These are phyloP conservation scores for Hamamelis virginiana DNA, from an alignment of 164 flowering plant genomes.

Conservation along the genomic window DNA sequence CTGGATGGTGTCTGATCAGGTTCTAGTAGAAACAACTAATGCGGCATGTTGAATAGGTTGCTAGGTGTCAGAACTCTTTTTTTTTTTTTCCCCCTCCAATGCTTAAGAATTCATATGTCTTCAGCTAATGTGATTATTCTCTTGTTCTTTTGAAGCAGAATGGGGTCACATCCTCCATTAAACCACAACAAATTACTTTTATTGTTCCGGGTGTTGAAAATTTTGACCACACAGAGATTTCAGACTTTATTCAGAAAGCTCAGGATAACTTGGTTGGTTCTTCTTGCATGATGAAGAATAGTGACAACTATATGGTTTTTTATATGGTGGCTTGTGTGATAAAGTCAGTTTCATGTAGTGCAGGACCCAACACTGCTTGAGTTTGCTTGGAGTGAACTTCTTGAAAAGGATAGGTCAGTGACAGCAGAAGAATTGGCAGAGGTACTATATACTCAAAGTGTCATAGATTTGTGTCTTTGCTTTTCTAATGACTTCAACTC, in stretches of 20 bases:
- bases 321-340: not conserved
- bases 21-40: conserved; percentile 43
- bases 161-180: conserved; percentile 77
- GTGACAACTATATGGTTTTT: not conserved
- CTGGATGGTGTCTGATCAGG: conserved; percentile 98
- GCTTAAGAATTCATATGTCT: not conserved
- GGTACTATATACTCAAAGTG: conserved; percentile 39
- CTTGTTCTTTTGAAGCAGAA: conserved; percentile 45
- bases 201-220: conserved; percentile 81
- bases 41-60: conserved; percentile 42
- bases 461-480: not conserved
- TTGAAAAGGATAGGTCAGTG: conserved; percentile 69
- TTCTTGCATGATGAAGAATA: conserved; percentile 4
- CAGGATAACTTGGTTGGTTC: conserved; percentile 64
- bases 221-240: conserved; percentile 62
- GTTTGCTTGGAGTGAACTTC: conserved; percentile 92
- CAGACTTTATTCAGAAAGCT: conserved; percentile 62
- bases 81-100: not conserved
- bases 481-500: conserved; percentile 17
- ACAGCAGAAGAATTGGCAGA: conserved; percentile 84
- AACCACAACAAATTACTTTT: conserved; percentile 88
- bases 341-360: conserved; percentile 10
- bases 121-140: conserved; percentile 9
- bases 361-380: conserved; percentile 85
- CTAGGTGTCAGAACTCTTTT: conserved; percentile 35